Evolutionary conservation across 2,329 filamentous ascomycete species (phyloP).

Genomic region (Podosphaera xanthii): DNA sequence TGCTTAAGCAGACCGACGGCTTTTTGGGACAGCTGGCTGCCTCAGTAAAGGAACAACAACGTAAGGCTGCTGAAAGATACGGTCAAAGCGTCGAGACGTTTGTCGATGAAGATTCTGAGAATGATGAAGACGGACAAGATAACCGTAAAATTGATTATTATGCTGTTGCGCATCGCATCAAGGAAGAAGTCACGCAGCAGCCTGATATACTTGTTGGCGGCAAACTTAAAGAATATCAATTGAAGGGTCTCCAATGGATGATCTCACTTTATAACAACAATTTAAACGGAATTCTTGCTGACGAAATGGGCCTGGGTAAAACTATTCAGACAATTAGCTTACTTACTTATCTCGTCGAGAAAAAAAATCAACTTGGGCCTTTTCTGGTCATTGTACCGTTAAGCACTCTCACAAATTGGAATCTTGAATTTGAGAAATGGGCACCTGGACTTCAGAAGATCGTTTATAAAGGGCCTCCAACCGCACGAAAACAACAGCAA

Average conservation of each 20-base stretch:
- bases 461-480: slow-evolving; percentile 92
- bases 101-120: slow-evolving; percentile 36
- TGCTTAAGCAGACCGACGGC: slow-evolving; percentile 89
- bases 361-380: slow-evolving; percentile 74
- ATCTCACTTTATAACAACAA: slow-evolving; percentile 99
- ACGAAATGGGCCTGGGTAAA: slow-evolving; percentile 99
- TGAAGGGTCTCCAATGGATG: slow-evolving; percentile 99
- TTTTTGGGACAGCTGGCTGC: slow-evolving; percentile 90
- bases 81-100: slow-evolving; percentile 34
- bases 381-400: slow-evolving; percentile 93
- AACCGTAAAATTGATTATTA: slow-evolving; percentile 92
- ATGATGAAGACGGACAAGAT: slow-evolving; percentile 44
- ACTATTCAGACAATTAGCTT: slow-evolving; percentile 97
- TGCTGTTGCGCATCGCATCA: slow-evolving; percentile 84
- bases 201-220: slow-evolving; percentile 76
- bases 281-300: slow-evolving; percentile 90
- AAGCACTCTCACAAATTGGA: slow-evolving; percentile 97
- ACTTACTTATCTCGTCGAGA: slow-evolving; percentile 91
- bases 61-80: slow-evolving; percentile 57
- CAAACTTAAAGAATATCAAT: slow-evolving; percentile 84
- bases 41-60: slow-evolving; percentile 85
- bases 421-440: slow-evolving; percentile 97
- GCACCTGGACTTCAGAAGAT: slow-evolving; percentile 68
- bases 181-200: slow-evolving; percentile 72
- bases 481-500: slow-evolving; percentile 69